Conservation (phyloP, 1,139 yeast genomes). For the Yamadazyma triangularis region DNA sequence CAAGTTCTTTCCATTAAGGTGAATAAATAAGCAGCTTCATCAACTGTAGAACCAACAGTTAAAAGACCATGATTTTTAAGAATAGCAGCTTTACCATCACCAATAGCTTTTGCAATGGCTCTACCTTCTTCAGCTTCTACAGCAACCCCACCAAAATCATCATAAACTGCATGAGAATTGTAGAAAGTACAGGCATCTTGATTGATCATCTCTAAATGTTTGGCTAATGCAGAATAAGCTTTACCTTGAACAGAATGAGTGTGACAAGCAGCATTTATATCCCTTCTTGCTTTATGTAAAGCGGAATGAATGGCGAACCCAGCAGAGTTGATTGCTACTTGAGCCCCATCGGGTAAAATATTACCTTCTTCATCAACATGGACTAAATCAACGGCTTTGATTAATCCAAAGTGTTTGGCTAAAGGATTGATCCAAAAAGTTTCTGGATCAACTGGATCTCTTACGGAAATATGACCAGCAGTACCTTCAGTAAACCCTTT, state of each 20-base stretch:
- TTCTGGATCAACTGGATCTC: constrained; percentile 68
- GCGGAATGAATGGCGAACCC: constrained; percentile 81
- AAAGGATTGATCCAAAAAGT: constrained; percentile 82
- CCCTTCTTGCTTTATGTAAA: constrained; percentile 72
- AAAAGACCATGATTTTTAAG: constrained; percentile 76
- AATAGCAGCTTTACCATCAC: constrained; percentile 60
- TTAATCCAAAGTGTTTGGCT: constrained; percentile 64
- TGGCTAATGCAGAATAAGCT: constrained; percentile 70
- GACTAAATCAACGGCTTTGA: constrained; percentile 71
- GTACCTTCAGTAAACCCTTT: constrained; percentile 71
- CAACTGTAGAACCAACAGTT: constrained; percentile 74
- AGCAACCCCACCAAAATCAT: constrained; percentile 77
- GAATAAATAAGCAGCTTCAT: constrained; percentile 76
- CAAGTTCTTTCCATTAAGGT: constrained; percentile 66
- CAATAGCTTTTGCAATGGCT: constrained; percentile 63
- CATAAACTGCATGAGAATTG: constrained; percentile 61
- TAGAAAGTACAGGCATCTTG: constrained; percentile 73
- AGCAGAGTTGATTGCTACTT: constrained; percentile 67
- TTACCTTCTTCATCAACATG: constrained; percentile 72
- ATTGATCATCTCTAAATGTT: constrained; percentile 70
- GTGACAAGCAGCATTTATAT: constrained; percentile 79
- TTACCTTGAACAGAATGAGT: constrained; percentile 73
- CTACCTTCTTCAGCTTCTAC: constrained; percentile 69
- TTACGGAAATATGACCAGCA: constrained; percentile 77
- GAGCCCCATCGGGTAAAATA: constrained; percentile 60